Percentiles rank a stretch among this genome's conserved stretches.
These are phyloP conservation scores for Herpetospermum pedunculosum DNA, from an alignment of 306 rosid genomes.

Conservation along the genomic window DNA sequence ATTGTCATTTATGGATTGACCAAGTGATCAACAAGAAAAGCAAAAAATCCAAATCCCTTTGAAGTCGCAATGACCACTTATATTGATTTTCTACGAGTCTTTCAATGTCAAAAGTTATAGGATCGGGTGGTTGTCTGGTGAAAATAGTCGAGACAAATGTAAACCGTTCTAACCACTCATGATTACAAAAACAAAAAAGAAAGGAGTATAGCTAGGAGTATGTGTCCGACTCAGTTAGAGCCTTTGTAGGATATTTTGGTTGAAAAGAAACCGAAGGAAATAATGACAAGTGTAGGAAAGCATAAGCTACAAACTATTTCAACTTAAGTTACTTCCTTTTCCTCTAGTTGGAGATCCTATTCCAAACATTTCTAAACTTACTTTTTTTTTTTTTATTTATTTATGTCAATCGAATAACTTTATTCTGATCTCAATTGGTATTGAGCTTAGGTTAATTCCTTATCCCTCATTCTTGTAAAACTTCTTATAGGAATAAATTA, in stretches of 20 bases:
- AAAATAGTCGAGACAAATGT: background rate
- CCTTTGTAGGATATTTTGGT: background rate
- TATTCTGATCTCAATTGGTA: background rate
- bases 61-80: background rate
- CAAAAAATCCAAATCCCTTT: background rate
- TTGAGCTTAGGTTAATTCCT: background rate
- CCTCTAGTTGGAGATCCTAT: background rate
- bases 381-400: background rate
- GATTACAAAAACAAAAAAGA: background rate
- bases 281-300: background rate
- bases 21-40: background rate
- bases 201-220: background rate
- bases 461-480: background rate
- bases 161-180: background rate
- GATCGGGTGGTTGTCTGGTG: background rate
- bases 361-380: background rate
- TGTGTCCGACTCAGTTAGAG: background rate
- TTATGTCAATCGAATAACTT: background rate
- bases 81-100: background rate
- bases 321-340: background rate
- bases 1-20: background rate
- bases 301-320: background rate
- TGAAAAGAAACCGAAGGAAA: background rate
- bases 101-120: background rate
- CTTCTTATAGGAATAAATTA: background rate